Conservation (phyloP, 148 eudicot genomes). For the Rhododendron ovatum region DNA sequence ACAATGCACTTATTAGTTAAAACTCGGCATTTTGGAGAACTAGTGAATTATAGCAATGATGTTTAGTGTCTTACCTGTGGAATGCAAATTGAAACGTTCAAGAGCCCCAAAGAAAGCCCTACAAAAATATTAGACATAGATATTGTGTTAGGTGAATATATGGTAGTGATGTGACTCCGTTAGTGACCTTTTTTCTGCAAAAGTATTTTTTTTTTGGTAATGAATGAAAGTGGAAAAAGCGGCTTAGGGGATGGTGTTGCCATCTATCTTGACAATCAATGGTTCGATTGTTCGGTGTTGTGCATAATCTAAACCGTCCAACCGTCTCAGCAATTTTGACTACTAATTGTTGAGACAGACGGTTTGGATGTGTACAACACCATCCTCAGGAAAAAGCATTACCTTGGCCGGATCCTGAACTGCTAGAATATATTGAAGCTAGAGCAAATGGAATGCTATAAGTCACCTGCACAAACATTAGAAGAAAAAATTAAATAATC, state of each 20-base stretch:
- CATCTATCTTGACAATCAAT: too few relatives aligned
- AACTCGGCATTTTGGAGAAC: too few relatives aligned
- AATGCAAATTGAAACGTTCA: neutral
- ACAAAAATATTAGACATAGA: neutral
- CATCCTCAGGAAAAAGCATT: too few relatives aligned
- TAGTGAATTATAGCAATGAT: neutral
- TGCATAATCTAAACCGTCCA: too few relatives aligned
- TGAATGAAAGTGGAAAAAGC: too few relatives aligned
- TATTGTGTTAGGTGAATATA: neutral
- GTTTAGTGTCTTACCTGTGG: neutral
- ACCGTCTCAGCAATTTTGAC: too few relatives aligned
- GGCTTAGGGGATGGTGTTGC: too few relatives aligned
- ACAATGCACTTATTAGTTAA: neutral
- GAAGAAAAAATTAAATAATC: neutral
- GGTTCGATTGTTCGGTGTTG: too few relatives aligned
- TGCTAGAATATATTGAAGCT: neutral
- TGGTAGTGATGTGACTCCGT: neutral
- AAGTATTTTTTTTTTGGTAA: too few relatives aligned
- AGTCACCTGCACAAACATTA: neutral
- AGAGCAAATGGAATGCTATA: constrained; percentile 3
- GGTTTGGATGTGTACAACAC: too few relatives aligned
- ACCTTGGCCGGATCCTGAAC: constrained; percentile 1
- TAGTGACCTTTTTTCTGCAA: too few relatives aligned
- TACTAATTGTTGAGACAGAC: too few relatives aligned
- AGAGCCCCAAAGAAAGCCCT: constrained; percentile 4